Base-by-base conservation (phyloP, 202 grass and related monocot genomes). In the Saccharum hybrid region DNA sequence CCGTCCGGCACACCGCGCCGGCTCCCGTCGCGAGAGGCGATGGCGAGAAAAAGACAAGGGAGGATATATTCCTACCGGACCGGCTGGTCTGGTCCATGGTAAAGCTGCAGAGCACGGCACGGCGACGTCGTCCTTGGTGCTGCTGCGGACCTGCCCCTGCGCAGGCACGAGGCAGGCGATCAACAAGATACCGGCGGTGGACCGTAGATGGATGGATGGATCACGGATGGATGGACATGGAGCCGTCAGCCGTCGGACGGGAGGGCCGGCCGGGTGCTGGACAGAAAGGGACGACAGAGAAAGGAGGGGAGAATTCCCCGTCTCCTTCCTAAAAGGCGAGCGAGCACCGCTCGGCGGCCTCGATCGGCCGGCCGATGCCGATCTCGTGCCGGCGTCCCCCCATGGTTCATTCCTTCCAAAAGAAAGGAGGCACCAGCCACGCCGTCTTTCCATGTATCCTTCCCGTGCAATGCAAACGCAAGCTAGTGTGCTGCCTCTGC, bases 371-470 rank as follows among this genome's bases (percentile, higher is more conserved):
- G 41, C 41, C 9, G 41, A 42, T 42, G 11, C 43, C 43, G 43
- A 45, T 45, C 43, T 21, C 28, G 28, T 28, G 28, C 28, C 28
- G 28, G 28, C 16, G 23, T 43, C 76, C 22, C n/a, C 18, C 37
- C 36, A 10, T 34, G n/a, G 28, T 43, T 42, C 41, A 3, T 46
- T 48, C 13, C 1, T 79, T 60, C 73, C 61, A 86, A 90, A 83
- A 86, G 79, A 86, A 75, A 79, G 72, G 72, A 49, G 63, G 3
- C 46, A 10, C 11, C 12, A 49, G 48, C 16, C 83, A 79, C 46
- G 68, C 79, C 67, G 13, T 80, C 76, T 88, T 84, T 84, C 41
- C 81, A 84, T 84, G 81, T 52, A 68, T 68, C 62, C 69, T n/a
- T n/a, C 76, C 66, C 66, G 37, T 9, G 40, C 57, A 19, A 14